Evolutionary conservation across 331 rosid genomes (phyloP), one percentile per base, ranked within the genome.

Genomic region (Cydonia oblonga): DNA sequence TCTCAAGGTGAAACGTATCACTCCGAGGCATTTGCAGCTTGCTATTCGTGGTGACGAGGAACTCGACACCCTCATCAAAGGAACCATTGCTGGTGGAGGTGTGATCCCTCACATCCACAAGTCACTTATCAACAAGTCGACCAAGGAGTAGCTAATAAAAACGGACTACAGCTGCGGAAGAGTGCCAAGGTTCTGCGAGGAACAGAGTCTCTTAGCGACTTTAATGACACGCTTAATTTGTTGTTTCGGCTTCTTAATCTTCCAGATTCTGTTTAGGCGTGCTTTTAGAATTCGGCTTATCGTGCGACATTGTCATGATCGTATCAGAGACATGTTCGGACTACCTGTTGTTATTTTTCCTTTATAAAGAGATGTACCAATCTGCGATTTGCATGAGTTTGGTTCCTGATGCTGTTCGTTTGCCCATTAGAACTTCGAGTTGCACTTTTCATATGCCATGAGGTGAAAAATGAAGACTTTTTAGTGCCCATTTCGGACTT

Each of bases 41-140:
- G 96, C 96, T 0, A 88, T 88, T 57, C 90, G 96, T 5, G 96
- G 93, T n/a, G 96, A 90, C 3, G 96, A 90, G 71, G 96, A 90
- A 68, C 87, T 90, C 5, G 93, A 90, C 76, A 86, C 91, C 6
- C 86, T 90, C 58, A 88, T 90, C 9, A 88, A 90, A 64, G 96
- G 91, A 60, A 90, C 96, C 70, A 90, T 90, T 75, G 93, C 89
- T 25, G 96, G 90, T 63, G 93, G 93, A 66, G 92, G 95, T 52
- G 96, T 88, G 7, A 90, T 90, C 62, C 96, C 92, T 60, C 95
- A 88, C 74, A 86, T 88, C 66, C 95, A 90, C 84, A 90, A 88
- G 68, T 90, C 93, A 24, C 96, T 90, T 56, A 86, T 88, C 81
- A 90, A 88, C 85, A 88, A 88, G 79, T 86, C 95, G 18, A 78